Conservation (phyloP, 2,329 filamentous ascomycete species). For the Aspergillus caelatus region DNA sequence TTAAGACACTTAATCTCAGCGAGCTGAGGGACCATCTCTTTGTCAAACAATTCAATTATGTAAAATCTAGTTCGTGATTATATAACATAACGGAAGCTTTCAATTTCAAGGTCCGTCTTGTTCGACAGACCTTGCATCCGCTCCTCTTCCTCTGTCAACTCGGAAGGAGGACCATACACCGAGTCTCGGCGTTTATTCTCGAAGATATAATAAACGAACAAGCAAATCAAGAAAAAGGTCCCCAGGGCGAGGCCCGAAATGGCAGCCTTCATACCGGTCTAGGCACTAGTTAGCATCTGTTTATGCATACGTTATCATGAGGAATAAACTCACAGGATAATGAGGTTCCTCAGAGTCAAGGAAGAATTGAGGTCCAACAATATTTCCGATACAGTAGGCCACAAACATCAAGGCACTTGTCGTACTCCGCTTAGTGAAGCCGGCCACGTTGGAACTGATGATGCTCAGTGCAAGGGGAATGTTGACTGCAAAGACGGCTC, state of each 20-base stretch:
- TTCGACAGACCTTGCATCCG: slow-evolving; percentile 35
- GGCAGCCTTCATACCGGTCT: slow-evolving; percentile 39
- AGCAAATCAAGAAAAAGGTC: slow-evolving; percentile 32
- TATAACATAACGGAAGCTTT: slow-evolving; percentile 39
- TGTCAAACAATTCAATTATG: background rate
- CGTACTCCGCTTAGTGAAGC: slow-evolving; percentile 39
- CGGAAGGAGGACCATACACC: slow-evolving; percentile 27
- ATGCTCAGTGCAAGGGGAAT: slow-evolving; percentile 40
- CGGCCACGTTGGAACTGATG: slow-evolving; percentile 40
- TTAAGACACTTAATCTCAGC: background rate
- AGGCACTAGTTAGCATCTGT: slow-evolving; percentile 5
- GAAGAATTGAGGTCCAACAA: slow-evolving; percentile 39
- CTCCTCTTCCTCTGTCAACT: slow-evolving; percentile 30
- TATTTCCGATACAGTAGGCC: slow-evolving; percentile 41
- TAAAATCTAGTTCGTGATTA: slow-evolving; percentile 10
- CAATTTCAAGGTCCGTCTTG: slow-evolving; percentile 39
- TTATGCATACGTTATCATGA: background rate
- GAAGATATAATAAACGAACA: slow-evolving; percentile 32
- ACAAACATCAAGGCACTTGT: slow-evolving; percentile 53
- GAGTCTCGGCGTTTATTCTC: slow-evolving; percentile 36
- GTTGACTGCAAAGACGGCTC: slow-evolving; percentile 37
- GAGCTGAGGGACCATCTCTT: background rate
- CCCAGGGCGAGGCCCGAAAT: slow-evolving; percentile 34
- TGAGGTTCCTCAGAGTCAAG: slow-evolving; percentile 33
- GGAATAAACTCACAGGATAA: slow-evolving; percentile 29